Evolutionary conservation across 371 early-diverging fungal species (phyloP).

Genomic region (Cladochytrium tenue): DNA sequence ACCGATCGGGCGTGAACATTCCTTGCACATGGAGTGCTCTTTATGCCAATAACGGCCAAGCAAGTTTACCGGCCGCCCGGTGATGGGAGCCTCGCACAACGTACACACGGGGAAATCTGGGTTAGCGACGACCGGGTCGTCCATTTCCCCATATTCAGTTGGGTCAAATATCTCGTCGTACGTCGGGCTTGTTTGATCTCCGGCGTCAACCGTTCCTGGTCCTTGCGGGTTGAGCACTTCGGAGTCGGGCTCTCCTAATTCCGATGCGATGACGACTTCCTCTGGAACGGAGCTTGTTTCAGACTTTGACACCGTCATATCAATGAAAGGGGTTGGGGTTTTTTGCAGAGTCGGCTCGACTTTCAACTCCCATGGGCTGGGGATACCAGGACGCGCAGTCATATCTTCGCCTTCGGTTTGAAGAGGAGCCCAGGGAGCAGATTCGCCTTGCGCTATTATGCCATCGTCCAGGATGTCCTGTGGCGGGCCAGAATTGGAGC

Average conservation of each 20-base stretch:
- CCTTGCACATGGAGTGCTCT: conserved; percentile 25
- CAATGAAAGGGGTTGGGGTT: neutral
- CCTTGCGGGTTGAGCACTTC: neutral
- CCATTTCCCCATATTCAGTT: neutral
- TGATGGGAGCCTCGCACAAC: conserved; percentile 24
- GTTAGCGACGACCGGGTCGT: neutral
- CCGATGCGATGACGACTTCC: neutral
- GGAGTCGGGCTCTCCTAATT: neutral
- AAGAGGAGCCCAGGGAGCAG: neutral
- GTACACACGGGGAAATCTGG: conserved; percentile 22
- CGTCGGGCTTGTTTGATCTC: neutral
- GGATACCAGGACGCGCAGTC: too few relatives aligned
- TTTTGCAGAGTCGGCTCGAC: too few relatives aligned
- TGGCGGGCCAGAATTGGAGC: neutral
- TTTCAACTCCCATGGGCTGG: too few relatives aligned
- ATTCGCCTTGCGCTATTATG: neutral
- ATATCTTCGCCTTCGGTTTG: neutral
- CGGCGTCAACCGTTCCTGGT: neutral
- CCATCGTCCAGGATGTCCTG: neutral
- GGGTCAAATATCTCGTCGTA: neutral
- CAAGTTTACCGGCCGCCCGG: conserved; percentile 7
- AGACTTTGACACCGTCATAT: neutral
- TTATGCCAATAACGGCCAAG: conserved; percentile 28
- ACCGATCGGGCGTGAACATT: conserved; percentile 28
- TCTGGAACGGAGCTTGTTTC: neutral